Base-by-base conservation (phyloP, 768 basidiomycete species). In the Termitomyces sp. region DNA sequence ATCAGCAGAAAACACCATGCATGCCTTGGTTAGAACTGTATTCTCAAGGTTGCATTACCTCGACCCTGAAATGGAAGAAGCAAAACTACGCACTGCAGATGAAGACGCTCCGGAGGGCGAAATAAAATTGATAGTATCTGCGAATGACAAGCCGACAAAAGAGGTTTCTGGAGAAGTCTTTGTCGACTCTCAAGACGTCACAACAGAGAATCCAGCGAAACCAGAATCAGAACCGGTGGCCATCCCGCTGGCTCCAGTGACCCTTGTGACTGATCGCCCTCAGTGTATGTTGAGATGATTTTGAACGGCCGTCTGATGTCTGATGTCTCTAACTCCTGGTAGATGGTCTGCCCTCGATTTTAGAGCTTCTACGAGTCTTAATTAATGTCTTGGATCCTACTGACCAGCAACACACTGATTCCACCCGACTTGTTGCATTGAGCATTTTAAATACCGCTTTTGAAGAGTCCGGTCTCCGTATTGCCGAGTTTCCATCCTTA, bases 351-450 rank as follows among this genome's bases (percentile, higher is more conserved):
- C 93, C 95, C 3, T 95, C 97, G 13, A 87, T 97, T 44, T 76
- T 94, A 18, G 96, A 98, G 69, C 86, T 99, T 6, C 78, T 98
- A 37, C 88, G 95, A 2, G 97, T 98, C 36, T 83, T 99, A 57
- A 87, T 98, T 68, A 94, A 96, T 65, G 91, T 99, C 42, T 80
- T 99, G 51, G 94, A 98, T 71, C 97, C 97, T 20, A 90, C 84
- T 64, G 94, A 96, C 69, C 91, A 93, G 63, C 86, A 94, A 55
- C 96, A 98, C 69, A 98, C 97, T 3, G 97, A 98, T 70, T 93
- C 95, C 4, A 97, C 95, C 55, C 87, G 97, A 15, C 79, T 96
- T 8, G 88, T 90, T 56, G 92, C 95, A 0, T 82, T 99, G 24
- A 81, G 89, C 1, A 89, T 95, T 57, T 80, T 99, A 57, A 94